Evolutionary conservation across 202 grass and related monocot species (phyloP).

Genomic region (Saccharum hybrid): DNA sequence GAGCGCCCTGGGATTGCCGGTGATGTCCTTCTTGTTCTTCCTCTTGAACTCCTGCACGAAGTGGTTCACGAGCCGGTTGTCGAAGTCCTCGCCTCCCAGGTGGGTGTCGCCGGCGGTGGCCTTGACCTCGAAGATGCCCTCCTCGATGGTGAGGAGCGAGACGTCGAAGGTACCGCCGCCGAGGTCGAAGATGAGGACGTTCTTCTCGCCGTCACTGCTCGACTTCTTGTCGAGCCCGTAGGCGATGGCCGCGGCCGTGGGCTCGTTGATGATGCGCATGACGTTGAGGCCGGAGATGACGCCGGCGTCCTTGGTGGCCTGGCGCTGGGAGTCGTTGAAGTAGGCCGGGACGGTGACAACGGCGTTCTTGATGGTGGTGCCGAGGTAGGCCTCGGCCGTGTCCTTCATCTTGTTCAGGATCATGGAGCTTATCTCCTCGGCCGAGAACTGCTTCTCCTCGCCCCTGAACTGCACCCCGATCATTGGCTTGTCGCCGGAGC

Average conservation of each 20-base stretch:
- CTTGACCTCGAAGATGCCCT: conserved; percentile 88
- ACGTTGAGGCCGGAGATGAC: conserved; percentile 56
- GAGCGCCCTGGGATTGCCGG: conserved; percentile 63
- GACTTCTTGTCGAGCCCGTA: conserved; percentile 58
- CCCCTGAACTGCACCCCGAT: background rate
- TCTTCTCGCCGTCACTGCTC: conserved; percentile 50
- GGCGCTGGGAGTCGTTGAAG: conserved; percentile 80
- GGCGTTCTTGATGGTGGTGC: conserved; percentile 31
- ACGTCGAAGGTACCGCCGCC: conserved; percentile 93
- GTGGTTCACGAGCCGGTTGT: conserved; percentile 86
- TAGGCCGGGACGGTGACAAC: conserved; percentile 60
- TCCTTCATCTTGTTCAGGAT: background rate
- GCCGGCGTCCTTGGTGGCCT: conserved; percentile 77
- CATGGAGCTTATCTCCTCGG: background rate
- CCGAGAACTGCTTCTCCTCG: conserved; percentile 1
- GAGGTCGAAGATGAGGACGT: conserved; percentile 89
- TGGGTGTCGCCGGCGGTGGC: conserved; percentile 70
- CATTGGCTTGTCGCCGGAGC: too few species aligned
- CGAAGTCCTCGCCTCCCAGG: conserved; percentile 85
- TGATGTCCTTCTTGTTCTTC: conserved; percentile 89
- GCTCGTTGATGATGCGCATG: conserved; percentile 64
- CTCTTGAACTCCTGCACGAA: conserved; percentile 74
- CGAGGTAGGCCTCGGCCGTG: background rate
- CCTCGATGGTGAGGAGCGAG: conserved; percentile 83
- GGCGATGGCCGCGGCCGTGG: conserved; percentile 66